Percentiles rank a stretch among this genome's conserved stretches.
Evolutionary conservation across 306 rosid species (phyloP).

Genomic region (Pyrus pyrifolia): DNA sequence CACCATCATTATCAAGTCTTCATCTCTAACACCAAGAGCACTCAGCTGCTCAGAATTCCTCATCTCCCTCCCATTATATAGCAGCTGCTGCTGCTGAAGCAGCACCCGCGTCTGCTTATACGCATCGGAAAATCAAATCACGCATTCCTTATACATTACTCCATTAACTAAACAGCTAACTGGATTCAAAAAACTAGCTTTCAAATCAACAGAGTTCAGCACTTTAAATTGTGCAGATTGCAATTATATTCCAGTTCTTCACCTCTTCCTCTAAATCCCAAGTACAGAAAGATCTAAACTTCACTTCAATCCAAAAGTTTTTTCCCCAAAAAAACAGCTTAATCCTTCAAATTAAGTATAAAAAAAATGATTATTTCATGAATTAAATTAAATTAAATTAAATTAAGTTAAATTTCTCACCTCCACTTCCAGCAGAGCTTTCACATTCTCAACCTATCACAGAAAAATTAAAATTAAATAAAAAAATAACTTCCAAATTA

Average conservation of each 20-base stretch:
- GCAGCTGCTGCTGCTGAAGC: conserved; percentile 77
- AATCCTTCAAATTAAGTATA: not conserved
- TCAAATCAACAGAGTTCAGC: not conserved
- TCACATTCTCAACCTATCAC: conserved; percentile 79
- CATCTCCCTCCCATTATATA: conserved; percentile 74
- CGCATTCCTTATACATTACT: not conserved
- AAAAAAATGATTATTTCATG: not conserved
- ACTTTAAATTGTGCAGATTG: not conserved
- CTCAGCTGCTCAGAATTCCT: conserved; percentile 66
- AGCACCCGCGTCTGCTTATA: conserved; percentile 68
- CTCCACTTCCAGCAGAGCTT: conserved; percentile 95
- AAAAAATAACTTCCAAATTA: not conserved
- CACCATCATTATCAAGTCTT: conserved; percentile 88
- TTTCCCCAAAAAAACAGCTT: not conserved
- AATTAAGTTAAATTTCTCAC: conserved; percentile 29
- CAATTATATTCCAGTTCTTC: not conserved
- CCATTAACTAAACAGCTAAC: not conserved
- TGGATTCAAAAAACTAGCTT: not conserved
- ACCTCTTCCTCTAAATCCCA: not conserved
- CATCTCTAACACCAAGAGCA: conserved; percentile 76
- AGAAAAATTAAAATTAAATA: not conserved
- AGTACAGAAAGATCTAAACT: not conserved
- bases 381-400: not conserved
- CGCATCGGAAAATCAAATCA: conserved; percentile 11
- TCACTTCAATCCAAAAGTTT: not conserved